Percentiles rank a stretch among this genome's conserved stretches.
phyloP scores from a whole-genome alignment of 2,329 filamentous ascomycete genomes.

The Fusarium subtropicale region DNA sequence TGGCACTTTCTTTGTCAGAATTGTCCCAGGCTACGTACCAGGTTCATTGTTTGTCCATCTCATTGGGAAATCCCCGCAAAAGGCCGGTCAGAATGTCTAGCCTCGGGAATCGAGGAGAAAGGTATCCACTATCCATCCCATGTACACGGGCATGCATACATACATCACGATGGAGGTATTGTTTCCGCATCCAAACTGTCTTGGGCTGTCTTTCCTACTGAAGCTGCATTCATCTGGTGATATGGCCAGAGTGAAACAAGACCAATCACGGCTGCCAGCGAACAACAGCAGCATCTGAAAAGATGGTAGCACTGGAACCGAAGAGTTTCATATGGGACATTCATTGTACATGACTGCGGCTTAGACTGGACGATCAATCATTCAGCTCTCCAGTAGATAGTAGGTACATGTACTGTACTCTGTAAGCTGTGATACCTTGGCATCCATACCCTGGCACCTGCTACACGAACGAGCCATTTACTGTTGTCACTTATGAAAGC shows the following conservation, averaged over 20 bases:
- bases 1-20: slow-evolving; percentile 2
- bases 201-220: background rate
- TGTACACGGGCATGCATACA: background rate
- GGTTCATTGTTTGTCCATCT: slow-evolving; percentile 25
- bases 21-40: slow-evolving; percentile 9
- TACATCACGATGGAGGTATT: slow-evolving; percentile 1
- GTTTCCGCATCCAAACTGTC: background rate
- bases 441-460: background rate
- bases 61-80: slow-evolving; percentile 37
- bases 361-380: background rate
- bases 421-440: background rate
- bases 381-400: background rate
- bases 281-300: background rate
- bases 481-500: background rate
- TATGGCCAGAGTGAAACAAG: slow-evolving; percentile 5
- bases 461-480: slow-evolving; percentile 8
- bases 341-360: slow-evolving; percentile 9
- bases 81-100: background rate
- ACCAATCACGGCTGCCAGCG: background rate
- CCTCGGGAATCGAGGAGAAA: slow-evolving; percentile 15
- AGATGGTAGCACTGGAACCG: background rate
- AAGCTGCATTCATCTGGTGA: slow-evolving; percentile 10
- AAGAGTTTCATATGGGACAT: background rate
- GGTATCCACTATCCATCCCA: background rate
- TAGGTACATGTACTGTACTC: no score